Base-by-base conservation (phyloP, 176 grass and related monocot genomes). In the Bolboschoenus planiculmis region DNA sequence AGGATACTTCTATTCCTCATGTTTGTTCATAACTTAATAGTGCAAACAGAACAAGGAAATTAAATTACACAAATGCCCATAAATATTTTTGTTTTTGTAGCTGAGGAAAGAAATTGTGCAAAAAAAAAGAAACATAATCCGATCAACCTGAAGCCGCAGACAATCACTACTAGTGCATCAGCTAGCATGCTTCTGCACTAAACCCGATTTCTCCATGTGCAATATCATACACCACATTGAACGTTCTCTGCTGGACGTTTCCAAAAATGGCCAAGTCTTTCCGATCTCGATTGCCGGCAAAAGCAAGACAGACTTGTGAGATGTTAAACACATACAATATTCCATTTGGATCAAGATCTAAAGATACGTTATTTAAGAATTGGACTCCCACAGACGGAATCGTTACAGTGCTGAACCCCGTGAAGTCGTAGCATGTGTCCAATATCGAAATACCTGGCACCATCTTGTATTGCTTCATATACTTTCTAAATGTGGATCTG, bases 341-440 rank as follows among this genome's bases (percentile, higher is more conserved):
- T 0, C 81, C 90, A 0, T 20, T 37, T 0, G 24, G 10, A 23
- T 47, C 65, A 14, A 91, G 65, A 46, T 88, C 80, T 3, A 88
- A n/a, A 1, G 75, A 54, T 0, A 75, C 87, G 5, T 72, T 43
- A 37, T 80, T 64, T 3, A 39, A 60, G 20, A 88, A 91, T 36
- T 82, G 51, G 3, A 91, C 24, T 3, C 55, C 40, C 2, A 91
- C 76, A 5, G 0, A 9, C 1, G 90, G 87, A 3, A 85, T 57
- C 13, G n/a, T 51, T 21, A 89, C 23, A 10, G 34, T 40, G 24
- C 78, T 13, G 14, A n/a, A 20, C 16, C 90, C 86, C 3, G 80
- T 87, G 33, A 91, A 81, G 47, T 88, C 24, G 42, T 91, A 89
- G 53, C 87, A 92, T 9, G 90, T 92, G 70, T 92, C 87, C 0